Base-by-base conservation (phyloP, 1,284 basidiomycete genomes). In the Stereum hirsutum region DNA sequence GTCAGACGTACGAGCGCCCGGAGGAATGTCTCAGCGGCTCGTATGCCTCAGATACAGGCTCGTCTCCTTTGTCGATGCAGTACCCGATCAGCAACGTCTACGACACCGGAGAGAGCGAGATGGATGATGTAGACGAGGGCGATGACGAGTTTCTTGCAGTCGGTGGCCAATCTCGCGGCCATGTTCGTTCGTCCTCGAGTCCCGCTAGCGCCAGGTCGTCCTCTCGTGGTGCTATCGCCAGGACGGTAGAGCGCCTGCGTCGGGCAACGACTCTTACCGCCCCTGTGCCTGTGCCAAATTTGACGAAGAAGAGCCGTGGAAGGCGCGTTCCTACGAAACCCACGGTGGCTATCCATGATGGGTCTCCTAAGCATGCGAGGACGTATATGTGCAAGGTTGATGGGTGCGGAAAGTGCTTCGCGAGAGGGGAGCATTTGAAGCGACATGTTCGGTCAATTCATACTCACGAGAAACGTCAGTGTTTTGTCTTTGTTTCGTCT, bases 351-450 rank as follows among this genome's bases (percentile, higher is more conserved):
- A 46, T 56, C 57, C 50, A 60, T 47, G 65, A 67, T 41, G 57
- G 58, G 28, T 46, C 54, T 42, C 62, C 56, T 57, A 62, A 56
- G 64, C 70, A 70, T 49, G 68, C 68, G 43, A 69, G 85, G 48
- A 72, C 74, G 53, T 85, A 86, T 58, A 68, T 72, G 43, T 89
- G 87, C 63, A 72, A 72, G 49, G 83, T 87, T 24, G 66, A 72
- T 31, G 85, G 79, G 8, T 89, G 86, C 58, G 81, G 80, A 34
- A 89, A 89, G 64, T 81, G 80, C 50, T 88, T 89, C 60, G 76
- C 75, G 41, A 66, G 86, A 23, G 79, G 81, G 17, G 85, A 89
- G 61, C 85, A 89, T 61, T 62, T 89, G 49, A 88, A 88, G 66
- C 63, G 85, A 30, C 86, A 89, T 62, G 72, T 88, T 21, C 59